Evolutionary conservation across 1,284 basidiomycete genomes (phyloP), one percentile per base, ranked within the genome.

Genomic region (Meira nashicola): DNA sequence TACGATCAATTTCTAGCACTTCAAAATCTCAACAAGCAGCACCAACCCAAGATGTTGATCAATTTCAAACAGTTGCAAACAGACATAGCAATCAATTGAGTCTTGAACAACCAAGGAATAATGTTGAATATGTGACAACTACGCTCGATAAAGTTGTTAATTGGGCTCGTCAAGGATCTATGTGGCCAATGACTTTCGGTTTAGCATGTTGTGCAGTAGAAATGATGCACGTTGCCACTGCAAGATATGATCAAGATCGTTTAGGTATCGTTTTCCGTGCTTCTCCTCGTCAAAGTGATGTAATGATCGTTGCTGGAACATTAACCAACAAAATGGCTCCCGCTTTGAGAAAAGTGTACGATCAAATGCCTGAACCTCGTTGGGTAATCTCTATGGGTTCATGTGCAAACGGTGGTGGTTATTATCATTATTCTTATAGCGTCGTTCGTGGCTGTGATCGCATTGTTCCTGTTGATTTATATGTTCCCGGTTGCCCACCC

Each of bases 141-240:
- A 94, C 92, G 0, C 82, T 96, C 61, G 94, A 99, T 83, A 97
- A 97, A 82, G 85, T 98, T 46, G 89, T 89, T 73, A 98, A 98
- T 80, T 98, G 94, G 94, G 93, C 89, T 14, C 84, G 94, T 60
- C 93, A 97, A 81, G 88, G 94, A 59, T 95, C 91, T 37, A 94
- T 97, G 87, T 99, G 95, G 95, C 95, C 95, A 46, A 95, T 98
- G 92, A 97, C 93, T 50, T 96, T 92, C 64, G 92, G 92, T 81
- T 86, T 99, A 57, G 94, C 95, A 2, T 98, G 94, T 81, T 99
- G 94, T 80, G 95, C 94, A 58, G 93, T 99, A 47, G 94, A 99
- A 83, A 80, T 81, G 79, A 80, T 80, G 81, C 92, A 95, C 82
- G 92, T 95, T 89, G 95, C 95, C 56, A 93, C 94, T 44, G 92